These are phyloP conservation scores for Candida glaebosa DNA, from an alignment of 805 yeast genomes.

Conservation along the genomic window DNA sequence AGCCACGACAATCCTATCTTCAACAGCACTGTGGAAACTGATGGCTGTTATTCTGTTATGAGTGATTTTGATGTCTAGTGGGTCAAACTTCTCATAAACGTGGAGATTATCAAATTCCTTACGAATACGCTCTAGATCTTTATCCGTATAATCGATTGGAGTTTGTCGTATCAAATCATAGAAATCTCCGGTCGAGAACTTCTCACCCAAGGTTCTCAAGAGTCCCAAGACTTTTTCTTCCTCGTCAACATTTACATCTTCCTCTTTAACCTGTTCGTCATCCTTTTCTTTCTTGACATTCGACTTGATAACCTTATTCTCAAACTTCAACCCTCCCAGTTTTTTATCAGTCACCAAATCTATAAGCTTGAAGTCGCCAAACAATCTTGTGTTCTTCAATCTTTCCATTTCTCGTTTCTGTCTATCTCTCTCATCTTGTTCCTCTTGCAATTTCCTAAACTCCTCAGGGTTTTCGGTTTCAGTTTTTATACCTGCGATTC, in stretches of 20 bases:
- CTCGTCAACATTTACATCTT: conserved; percentile 8
- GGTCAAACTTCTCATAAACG: conserved; percentile 56
- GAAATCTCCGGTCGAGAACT: conserved; percentile 69
- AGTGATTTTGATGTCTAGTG: conserved; percentile 68
- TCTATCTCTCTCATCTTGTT: conserved; percentile 29
- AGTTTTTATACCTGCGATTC: conserved; percentile 68
- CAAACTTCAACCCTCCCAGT: conserved; percentile 33
- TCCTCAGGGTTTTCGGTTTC: conserved; percentile 46
- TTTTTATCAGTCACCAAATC: conserved; percentile 50
- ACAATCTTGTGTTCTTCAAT: conserved; percentile 54
- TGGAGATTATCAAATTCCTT: conserved; percentile 50
- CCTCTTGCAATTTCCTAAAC: conserved; percentile 31
- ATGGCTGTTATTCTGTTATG: conserved; percentile 72
- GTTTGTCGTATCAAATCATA: conserved; percentile 47
- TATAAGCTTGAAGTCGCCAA: conserved; percentile 61
- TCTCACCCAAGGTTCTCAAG: conserved; percentile 41
- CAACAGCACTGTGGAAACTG: conserved; percentile 69
- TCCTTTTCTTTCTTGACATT: conserved; percentile 10
- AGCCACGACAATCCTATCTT: conserved; percentile 64
- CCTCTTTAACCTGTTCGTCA: conserved; percentile 8
- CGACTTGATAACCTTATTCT: conserved; percentile 22
- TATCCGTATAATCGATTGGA: conserved; percentile 23
- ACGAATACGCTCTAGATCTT: conserved; percentile 46
- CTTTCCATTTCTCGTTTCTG: conserved; percentile 42
- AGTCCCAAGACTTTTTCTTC: conserved; percentile 29